Base-by-base conservation (phyloP, 257 asterid genomes). In the Mitragyna speciosa region DNA sequence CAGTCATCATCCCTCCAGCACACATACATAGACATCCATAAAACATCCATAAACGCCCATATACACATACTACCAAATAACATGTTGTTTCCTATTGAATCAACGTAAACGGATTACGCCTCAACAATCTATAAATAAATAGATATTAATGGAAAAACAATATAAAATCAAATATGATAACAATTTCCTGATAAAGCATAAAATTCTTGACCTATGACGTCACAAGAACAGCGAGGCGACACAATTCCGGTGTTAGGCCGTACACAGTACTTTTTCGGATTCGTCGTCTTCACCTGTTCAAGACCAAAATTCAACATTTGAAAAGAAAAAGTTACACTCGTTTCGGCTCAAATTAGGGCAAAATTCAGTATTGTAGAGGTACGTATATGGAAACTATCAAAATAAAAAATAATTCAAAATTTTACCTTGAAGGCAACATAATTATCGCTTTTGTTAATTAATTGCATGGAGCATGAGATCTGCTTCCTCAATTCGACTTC, bases 181-280 rank as follows among this genome's bases (percentile, higher is more conserved):
- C 3, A 49, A 33, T 75, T 33, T 24, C 39, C 30, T 7, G 0
- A 26, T 36, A 0, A 58, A 58, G 6, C 15, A 30, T 15, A 33
- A 5, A 77, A 12, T 17, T 39, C 19, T 48, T 49, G 64, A 95
- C 99, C 98, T 84, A 58, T 84, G 80, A 95, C 93, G 77, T 87
- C 96, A 83, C 95, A 92, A 48, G 91, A 72, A 71, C 97, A 89
- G 89, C 76, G 96, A 74, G 99, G 99, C 91, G 70, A 80, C 80
- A 95, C 97, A 31, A 95, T 87, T 83, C 97, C 99, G 67, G 99
- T 95, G 85, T 95, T 95, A 8, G 99, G 99, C 88, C 98, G 88
- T 83, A 95, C 99, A 59, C 98, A 95, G 80, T 95, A 95, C 93
- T 93, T 93, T 91, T 91, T 95, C 11, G 99, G 99, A 85, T 95